Evolutionary conservation across 208 protist species (phyloP), one percentile per base, ranked within the genome.

Genomic region (Leishmania martiniquensis): DNA sequence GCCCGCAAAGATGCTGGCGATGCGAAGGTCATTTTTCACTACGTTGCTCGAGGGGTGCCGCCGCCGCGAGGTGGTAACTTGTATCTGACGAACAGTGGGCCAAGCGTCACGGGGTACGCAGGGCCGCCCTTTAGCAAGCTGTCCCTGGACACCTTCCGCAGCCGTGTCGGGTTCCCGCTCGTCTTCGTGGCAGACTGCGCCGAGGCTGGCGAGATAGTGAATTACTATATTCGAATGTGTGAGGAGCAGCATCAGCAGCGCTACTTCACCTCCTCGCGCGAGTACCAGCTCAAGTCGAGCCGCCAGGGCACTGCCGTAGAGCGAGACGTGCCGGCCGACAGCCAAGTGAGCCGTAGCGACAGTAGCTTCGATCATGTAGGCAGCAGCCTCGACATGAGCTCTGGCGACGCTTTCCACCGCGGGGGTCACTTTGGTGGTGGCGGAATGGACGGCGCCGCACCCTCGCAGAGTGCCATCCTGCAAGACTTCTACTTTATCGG

Each of bases 401-500:
- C 62, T 10, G 54, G 34, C 37, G 79, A 78, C 69, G 29, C 13
- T 39, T 54, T 74, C 52, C 71, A 76, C 42, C 67, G 71, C 72
- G 77, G 75, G 5, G 37, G 84, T 52, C 72, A 54, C 13, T 71
- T 71, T n/a, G 45, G 52, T 44, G 34, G 57, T 68, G 78, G 72
- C 32, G 78, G 67, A 22, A 77, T 75, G 59, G 82, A 83, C 72
- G 67, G 44, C 63, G 72, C 55, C 5, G 54, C 62, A 20, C 63
- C 78, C 17, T 20, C 79, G 47, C 78, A 80, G 67, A 67, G 80
- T 20, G 65, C 78, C 15, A 69, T 87, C 13, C 75, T 85, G 73
- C 87, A 94, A 34, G 89, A 94, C 72, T 95, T 97, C 62, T 94
- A 92, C 78, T 97, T 97, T 55, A 90, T 97, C 76, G 94, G 94